Base-by-base conservation (phyloP, 2,329 filamentous ascomycete species). In the Alternaria hordeiaustralica region DNA sequence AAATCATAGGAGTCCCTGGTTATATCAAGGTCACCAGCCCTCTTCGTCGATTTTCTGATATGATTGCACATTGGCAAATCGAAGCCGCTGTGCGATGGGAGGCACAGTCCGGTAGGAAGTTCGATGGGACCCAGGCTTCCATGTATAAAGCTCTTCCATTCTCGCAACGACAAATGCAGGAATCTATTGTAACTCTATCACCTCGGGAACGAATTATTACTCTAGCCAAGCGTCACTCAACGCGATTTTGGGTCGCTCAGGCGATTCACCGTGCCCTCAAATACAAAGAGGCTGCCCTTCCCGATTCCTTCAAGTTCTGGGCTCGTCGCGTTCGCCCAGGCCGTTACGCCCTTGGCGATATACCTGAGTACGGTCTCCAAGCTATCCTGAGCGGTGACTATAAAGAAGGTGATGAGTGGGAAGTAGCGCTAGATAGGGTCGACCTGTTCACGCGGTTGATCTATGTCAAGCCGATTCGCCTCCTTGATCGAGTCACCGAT, bases 61-160 rank as follows among this genome's bases (percentile, higher is more conserved):
- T 90, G 73, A 81, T 90, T 49, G 80, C 83, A 11, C 88, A 90
- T 72, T 90, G 88, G 83, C 88, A 90, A 68, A 88, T 89, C 50
- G 87, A 90, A 79, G 85, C 87, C 7, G 87, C 86, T 2, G 69
- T 90, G 44, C 85, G 86, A 11, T 82, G 86, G 64, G 88, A 90
- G 76, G 82, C 84, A 11, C 71, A 77, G 28, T 80, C 81, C 5
- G 83, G 83, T 13, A 74, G 76, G 20, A 80, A 72, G n/a, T 78
- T 87, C 23, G 69, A 82, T 51, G 68, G 70, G 6, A 60, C 70
- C 4, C 41, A 64, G 7, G 15, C 20, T 15, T 58, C 60, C 33
- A 73, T 60, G 11, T 57, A 12, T 79, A 86, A 7, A 82, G 85
- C 6, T n/a, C 79, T 89, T 5, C 86, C 87, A 3, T 89, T 88